Evolutionary conservation across 2,329 filamentous ascomycete genomes (phyloP), one percentile per base, ranked within the genome.

Genomic region (Scleromitrula shiraiana): DNA sequence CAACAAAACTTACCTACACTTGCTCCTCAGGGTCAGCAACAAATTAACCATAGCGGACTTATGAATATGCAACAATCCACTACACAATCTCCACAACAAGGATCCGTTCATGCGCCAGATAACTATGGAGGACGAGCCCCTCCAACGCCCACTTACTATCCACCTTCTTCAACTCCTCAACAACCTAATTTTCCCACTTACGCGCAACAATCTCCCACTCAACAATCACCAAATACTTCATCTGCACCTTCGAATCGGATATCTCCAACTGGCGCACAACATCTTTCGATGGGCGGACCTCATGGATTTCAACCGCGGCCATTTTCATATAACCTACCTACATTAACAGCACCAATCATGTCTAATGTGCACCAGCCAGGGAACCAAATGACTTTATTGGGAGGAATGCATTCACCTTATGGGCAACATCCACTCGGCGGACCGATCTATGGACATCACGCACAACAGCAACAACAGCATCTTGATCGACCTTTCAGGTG

Each of bases 401-500:
- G 81, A 4, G 60, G 60, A 17, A 62, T 65, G 56, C 23, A 23
- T 8, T 62, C 62, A 57, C 66, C 82, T 70, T 64, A 82, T 74
- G 67, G 74, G 67, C 59, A 79, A 68, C 54, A 80, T 58, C 58
- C 71, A 17, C 56, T 58, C 49, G 52, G 55, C 2, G 52, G 49
- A 49, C 72, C 76, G 41, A 77, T 90, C 67, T 86, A 88, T 51
- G 71, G 71, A 12, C 69, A 71, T 8, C 77, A 77, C 49, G 73
- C 76, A 10, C 65, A 64, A 24, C 68, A 69, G 39, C 75, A 74
- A 53, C 68, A 71, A 17, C 70, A 74, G 8, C 72, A 76, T 23
- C 83, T 85, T 49, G 91, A 97, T 58, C 80, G 91, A 5, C 93
- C 93, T 0, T 97, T 95, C 73, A 90, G 90, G 67, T 98, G 93